These are phyloP conservation scores for Umbilicus rupestris DNA, from an alignment of 164 flowering plant genomes.

Conservation along the genomic window DNA sequence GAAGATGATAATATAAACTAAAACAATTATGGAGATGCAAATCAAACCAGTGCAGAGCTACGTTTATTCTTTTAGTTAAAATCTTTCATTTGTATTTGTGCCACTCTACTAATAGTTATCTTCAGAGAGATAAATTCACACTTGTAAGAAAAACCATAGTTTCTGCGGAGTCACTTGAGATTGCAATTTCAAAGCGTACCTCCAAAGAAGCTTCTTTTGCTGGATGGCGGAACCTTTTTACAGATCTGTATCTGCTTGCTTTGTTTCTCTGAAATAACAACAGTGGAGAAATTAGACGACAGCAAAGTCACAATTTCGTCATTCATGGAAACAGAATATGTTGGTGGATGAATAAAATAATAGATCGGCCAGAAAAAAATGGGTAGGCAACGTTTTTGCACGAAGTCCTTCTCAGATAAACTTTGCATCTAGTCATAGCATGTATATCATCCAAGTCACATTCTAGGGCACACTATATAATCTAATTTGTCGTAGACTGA, in stretches of 20 bases:
- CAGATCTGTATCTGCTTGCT: constrained; percentile 67
- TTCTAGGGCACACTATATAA: no score
- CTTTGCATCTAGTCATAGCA: no score
- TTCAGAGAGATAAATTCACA: background rate
- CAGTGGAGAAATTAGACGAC: background rate
- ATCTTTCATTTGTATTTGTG: background rate
- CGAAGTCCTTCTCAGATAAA: no score
- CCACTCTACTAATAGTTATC: background rate
- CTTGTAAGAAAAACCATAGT: background rate
- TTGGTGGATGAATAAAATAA: no score
- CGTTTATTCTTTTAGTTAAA: background rate
- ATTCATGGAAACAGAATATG: background rate
- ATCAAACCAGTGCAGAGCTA: background rate
- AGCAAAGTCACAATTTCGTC: background rate
- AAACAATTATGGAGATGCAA: background rate
- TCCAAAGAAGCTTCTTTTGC: constrained; percentile 54
- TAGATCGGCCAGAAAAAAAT: no score
- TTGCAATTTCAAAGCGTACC: constrained; percentile 25
- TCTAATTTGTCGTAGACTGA: background rate
- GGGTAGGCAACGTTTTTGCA: no score
- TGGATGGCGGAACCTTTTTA: constrained; percentile 65
- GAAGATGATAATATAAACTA: constrained; percentile 13
- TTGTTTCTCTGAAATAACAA: constrained; percentile 43
- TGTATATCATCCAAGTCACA: no score
- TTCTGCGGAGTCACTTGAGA: background rate